Conservation (phyloP, 192 early-diverging fungal genomes). For the Backusella parvicylindrica region DNA sequence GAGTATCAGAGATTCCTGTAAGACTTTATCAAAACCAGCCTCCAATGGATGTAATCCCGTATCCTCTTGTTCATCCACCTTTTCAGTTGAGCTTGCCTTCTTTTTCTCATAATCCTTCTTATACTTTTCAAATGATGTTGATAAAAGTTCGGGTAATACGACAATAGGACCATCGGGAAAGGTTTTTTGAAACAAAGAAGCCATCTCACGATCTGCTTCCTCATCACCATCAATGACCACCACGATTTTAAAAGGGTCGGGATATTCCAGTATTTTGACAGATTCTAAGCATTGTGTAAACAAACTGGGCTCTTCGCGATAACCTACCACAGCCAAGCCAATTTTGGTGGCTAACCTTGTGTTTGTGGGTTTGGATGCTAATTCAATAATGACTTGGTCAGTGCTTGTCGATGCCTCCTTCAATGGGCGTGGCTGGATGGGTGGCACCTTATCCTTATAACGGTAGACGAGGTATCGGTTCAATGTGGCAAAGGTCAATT, state of each 20-base stretch:
- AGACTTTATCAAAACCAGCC: background rate
- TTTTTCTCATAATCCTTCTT: background rate
- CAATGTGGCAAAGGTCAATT: conserved; percentile 35
- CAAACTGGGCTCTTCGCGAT: conserved; percentile 28
- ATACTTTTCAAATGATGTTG: background rate
- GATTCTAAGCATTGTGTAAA: conserved; percentile 36
- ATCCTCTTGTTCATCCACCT: background rate
- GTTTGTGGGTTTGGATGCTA: background rate
- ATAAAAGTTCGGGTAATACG: conserved; percentile 21
- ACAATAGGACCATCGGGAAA: conserved; percentile 17
- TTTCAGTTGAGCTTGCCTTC: background rate
- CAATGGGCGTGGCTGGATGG: background rate
- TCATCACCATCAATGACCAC: conserved; percentile 38
- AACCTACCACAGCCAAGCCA: conserved; percentile 35
- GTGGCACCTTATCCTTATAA: conserved; percentile 1
- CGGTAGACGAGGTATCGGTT: conserved; percentile 19
- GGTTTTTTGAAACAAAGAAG: conserved; percentile 26
- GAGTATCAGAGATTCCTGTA: background rate
- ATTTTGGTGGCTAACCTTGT: conserved; percentile 14
- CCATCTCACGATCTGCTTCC: conserved; percentile 32
- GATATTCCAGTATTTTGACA: conserved; percentile 26
- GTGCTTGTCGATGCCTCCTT: background rate
- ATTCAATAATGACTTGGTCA: background rate
- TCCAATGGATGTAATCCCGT: background rate
- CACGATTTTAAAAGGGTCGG: conserved; percentile 21